Conservation (phyloP, 306 rosid genomes). For the Lathyrus tuberosus region DNA sequence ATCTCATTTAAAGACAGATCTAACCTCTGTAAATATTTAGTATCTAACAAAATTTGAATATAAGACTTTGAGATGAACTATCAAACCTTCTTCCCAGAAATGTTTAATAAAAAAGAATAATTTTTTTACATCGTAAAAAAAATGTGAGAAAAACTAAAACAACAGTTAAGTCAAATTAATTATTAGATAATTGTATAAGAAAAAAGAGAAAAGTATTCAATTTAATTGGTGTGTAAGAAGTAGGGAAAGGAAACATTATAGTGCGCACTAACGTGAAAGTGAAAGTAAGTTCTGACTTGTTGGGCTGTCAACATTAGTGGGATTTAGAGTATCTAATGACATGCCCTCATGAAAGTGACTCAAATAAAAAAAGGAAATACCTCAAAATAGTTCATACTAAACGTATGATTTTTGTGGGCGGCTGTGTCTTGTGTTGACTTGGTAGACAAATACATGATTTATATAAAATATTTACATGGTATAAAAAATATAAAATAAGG, state of each 20-base stretch:
- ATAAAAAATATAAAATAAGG: neutral
- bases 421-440: slow-evolving; percentile 28
- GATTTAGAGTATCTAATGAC: slow-evolving; percentile 51
- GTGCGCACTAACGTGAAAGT: slow-evolving; percentile 36
- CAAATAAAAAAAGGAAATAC: neutral
- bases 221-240: slow-evolving; percentile 1
- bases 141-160: no score
- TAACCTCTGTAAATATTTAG: no score
- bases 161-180: neutral
- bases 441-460: neutral
- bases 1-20: no score
- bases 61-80: no score
- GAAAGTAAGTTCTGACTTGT: slow-evolving; percentile 29
- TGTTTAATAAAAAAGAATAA: no score
- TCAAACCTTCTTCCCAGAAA: no score
- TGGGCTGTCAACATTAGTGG: slow-evolving; percentile 49
- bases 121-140: no score
- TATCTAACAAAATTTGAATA: no score
- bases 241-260: slow-evolving; percentile 3
- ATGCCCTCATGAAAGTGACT: slow-evolving; percentile 51
- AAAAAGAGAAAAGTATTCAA: neutral
- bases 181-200: neutral
- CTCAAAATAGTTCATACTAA: slow-evolving; percentile 34
- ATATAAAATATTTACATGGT: neutral
- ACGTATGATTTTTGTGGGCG: neutral